phyloP scores from a whole-genome alignment of 169 alveolate species.

The Plasmodium vivax region DNA sequence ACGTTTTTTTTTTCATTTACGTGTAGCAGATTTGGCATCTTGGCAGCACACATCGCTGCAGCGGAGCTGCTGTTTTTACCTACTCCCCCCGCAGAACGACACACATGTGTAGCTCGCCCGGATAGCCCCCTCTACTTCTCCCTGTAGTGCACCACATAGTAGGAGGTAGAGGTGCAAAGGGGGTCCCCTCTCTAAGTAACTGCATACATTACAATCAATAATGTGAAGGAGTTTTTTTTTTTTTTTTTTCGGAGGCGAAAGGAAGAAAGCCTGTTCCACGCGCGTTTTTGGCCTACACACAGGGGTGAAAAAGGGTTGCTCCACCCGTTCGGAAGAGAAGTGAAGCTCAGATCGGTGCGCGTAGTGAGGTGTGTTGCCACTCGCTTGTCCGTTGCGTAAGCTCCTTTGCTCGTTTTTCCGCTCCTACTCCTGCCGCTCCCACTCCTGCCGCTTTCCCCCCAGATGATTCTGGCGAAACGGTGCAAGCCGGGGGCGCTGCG shows the following conservation, averaged over 20 bases:
- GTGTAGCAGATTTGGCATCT: no score
- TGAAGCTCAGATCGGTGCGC: background rate
- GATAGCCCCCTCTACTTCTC: no score
- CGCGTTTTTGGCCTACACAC: background rate
- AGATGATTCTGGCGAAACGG: background rate
- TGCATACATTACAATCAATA: no score
- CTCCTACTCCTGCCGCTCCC: background rate
- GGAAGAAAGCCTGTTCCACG: background rate
- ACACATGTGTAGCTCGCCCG: no score
- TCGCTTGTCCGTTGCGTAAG: background rate
- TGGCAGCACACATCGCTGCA: no score
- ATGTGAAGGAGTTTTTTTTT: background rate
- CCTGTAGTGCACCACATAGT: no score
- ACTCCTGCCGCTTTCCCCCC: background rate
- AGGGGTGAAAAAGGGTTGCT: background rate
- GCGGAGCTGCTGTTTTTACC: no score
- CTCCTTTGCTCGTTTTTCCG: no score
- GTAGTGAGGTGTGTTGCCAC: background rate
- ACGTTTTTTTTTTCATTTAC: no score
- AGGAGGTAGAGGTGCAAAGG: no score
- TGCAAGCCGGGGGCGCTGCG: slow-evolving; percentile 7
- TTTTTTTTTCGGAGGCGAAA: background rate
- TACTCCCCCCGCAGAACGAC: no score
- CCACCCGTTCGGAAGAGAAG: background rate
- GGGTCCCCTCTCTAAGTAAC: no score